Evolutionary conservation across 768 basidiomycete genomes (phyloP), one percentile per base, ranked within the genome.

Genomic region (Mycena maculata): DNA sequence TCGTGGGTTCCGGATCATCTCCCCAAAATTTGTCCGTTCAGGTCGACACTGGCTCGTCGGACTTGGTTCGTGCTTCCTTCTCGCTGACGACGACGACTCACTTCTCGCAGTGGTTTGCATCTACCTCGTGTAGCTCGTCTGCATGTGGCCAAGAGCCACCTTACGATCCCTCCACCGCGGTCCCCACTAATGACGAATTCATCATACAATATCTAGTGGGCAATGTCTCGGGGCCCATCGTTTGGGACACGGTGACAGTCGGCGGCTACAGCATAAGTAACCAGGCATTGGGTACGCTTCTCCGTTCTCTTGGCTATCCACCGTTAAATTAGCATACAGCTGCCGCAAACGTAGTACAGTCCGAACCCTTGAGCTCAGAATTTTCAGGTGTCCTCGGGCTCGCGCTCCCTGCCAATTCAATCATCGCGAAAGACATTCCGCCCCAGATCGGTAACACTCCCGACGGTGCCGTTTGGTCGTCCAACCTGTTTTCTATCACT

Each of bases 31-130:
- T 91, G 25, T 88, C 85, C 8, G 78, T 94, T 2, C 92, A 93
- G 73, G 85, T 94, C 39, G 93, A 95, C 71, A 92, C 91, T 0
- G 93, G 93, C 30, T 94, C 93, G 0, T 92, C 92, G 0, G 93
- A 95, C 78, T 81, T 93, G 27, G 92, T 93, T 63, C 71, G 87
- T 81, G 11, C 33, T 41, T 27, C 39, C 4, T 49, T 31, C 22
- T 65, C 60, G 58, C 57, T 60, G 27, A 25, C 49, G 18, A 33
- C 4, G 15, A 11, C 18, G 49, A 53, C 53, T 57, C 41, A 47
- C 65, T 31, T 53, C 28, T 55, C n/a, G 30, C 67, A 93, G 92
- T 94, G 93, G 93, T 80, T 94, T 48, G 89, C 90, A 0, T 90
- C 91, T 1, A 84, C 83, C 13, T 85, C 87, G 3, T 94, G 93